phyloP scores from a whole-genome alignment of 2,329 filamentous ascomycete genomes.

The Exophiala calicioides region DNA sequence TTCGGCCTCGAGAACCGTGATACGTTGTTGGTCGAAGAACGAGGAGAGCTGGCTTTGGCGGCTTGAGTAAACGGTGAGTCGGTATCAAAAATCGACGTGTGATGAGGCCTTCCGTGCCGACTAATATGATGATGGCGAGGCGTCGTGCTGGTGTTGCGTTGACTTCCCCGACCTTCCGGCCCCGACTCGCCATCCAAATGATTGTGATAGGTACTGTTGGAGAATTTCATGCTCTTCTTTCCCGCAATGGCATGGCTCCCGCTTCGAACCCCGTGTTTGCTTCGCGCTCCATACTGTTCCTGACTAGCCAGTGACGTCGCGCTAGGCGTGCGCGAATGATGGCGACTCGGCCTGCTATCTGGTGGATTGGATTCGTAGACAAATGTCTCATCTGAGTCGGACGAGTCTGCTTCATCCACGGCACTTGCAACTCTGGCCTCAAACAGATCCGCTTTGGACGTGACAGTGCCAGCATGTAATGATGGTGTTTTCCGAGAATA shows the following conservation, averaged over 20 bases:
- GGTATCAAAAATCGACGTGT: slow-evolving; percentile 72
- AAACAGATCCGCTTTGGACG: slow-evolving; percentile 96
- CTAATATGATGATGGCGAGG: slow-evolving; percentile 78
- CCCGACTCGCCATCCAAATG: slow-evolving; percentile 66
- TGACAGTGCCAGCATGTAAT: slow-evolving; percentile 57
- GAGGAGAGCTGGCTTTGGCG: slow-evolving; percentile 63
- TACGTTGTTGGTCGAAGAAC: slow-evolving; percentile 43
- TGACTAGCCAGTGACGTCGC: slow-evolving; percentile 71
- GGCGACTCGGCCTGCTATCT: slow-evolving; percentile 67
- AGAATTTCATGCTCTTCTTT: slow-evolving; percentile 97
- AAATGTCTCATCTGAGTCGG: slow-evolving; percentile 97
- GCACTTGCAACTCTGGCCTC: slow-evolving; percentile 95
- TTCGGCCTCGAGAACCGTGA: slow-evolving; percentile 65
- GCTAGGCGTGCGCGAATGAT: slow-evolving; percentile 93
- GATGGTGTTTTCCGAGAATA: slow-evolving; percentile 70
- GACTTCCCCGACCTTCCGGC: slow-evolving; percentile 63
- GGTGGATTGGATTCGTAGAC: slow-evolving; percentile 97
- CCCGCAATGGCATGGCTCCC: slow-evolving; percentile 63
- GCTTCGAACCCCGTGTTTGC: slow-evolving; percentile 69
- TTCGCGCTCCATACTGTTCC: slow-evolving; percentile 51
- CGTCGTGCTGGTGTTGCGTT: slow-evolving; percentile 61
- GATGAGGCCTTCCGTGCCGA: slow-evolving; percentile 71
- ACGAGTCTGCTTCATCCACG: slow-evolving; percentile 93
- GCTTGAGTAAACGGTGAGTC: slow-evolving; percentile 76
- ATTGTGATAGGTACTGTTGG: slow-evolving; percentile 71